Evolutionary conservation across 2,329 filamentous ascomycete species (phyloP), one percentile per base, ranked within the genome.

Genomic region (Colletotrichum costaricense): DNA sequence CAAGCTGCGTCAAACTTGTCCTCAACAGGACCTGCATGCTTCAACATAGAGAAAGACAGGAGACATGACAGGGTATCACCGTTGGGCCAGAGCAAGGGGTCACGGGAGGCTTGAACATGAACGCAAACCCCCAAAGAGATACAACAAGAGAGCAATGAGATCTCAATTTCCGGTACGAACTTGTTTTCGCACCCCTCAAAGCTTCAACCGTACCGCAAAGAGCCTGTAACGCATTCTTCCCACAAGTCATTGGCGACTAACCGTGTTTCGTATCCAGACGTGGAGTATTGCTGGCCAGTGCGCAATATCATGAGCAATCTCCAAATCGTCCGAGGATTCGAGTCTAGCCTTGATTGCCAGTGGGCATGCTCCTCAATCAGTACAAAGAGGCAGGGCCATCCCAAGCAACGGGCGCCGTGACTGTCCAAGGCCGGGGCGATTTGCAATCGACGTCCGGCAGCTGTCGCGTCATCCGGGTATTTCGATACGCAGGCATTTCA

Each of bases 1-100:
- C 54, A 69, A 49, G 55, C 66, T 52, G 57, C 55, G 26, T 59
- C 55, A 42, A 64, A 63, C 55, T 54, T 55, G 59, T 49, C 54
- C 26, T 57, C 56, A 42, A 6, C 6, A 8, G 16, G 14, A 57
- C 57, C 59, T 64, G 55, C 64, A 72, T 63, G 58, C 26, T 22
- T 5, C n/a, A 38, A 68, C 49, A 55, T 24, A 28, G 22, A 38
- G 19, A 55, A 67, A 67, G 55, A 26, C 64, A 26, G 22, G 52
- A 64, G 28, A 55, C 24, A 38, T 24, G 42, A 28, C 55, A 65
- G 7, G 60, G 67, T 38, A 38, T 28, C 19, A 46, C 12, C 14
- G 46, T 11, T 33, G n/a, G 55, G 55, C 42, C 60, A 66, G 24
- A 42, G 38, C 16, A 59, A 49, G 56, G 46, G 28, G 35, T 8